These are phyloP conservation scores for Mentha longifolia DNA, from an alignment of 257 asterid genomes.

Conservation along the genomic window DNA sequence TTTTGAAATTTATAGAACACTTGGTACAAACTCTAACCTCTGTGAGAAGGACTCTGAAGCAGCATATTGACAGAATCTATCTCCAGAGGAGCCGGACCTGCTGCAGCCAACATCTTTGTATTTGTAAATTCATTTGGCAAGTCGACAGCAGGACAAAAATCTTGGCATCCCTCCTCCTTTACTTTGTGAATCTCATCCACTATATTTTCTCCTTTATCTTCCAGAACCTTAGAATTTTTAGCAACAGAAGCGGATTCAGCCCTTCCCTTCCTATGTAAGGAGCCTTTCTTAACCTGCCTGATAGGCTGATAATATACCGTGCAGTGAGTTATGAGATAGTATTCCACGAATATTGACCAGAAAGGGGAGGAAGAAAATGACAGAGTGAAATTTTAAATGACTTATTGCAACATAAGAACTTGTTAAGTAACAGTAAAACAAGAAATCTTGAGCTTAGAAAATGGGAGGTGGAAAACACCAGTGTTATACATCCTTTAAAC, in stretches of 20 bases:
- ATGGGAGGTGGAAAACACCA: conserved; percentile 12
- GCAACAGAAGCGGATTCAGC: conserved; percentile 45
- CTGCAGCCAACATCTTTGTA: conserved; percentile 31
- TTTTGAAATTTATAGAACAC: conserved; percentile 15
- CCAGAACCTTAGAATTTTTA: conserved; percentile 41
- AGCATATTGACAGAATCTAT: conserved; percentile 33
- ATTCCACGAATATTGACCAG: conserved; percentile 12
- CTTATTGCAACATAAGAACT: background rate
- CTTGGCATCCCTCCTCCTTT: conserved; percentile 45
- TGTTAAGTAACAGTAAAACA: background rate
- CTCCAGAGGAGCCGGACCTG: conserved; percentile 39
- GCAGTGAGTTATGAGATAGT: conserved; percentile 14
- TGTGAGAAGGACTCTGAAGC: conserved; percentile 33
- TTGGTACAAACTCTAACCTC: conserved; percentile 45
- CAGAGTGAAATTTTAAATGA: background rate
- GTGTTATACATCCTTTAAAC: background rate
- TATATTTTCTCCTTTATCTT: conserved; percentile 34
- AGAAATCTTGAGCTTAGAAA: conserved; percentile 8
- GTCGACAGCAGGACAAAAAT: conserved; percentile 29
- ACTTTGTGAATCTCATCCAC: conserved; percentile 34
- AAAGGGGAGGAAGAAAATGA: background rate
- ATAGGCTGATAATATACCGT: conserved; percentile 35
- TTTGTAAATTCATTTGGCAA: conserved; percentile 36
- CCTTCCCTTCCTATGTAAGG: conserved; percentile 52
- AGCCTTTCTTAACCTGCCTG: conserved; percentile 47